Evolutionary conservation across 2,329 filamentous ascomycete genomes (phyloP), one percentile per base, ranked within the genome.

Genomic region (Trichoderma sp.): DNA sequence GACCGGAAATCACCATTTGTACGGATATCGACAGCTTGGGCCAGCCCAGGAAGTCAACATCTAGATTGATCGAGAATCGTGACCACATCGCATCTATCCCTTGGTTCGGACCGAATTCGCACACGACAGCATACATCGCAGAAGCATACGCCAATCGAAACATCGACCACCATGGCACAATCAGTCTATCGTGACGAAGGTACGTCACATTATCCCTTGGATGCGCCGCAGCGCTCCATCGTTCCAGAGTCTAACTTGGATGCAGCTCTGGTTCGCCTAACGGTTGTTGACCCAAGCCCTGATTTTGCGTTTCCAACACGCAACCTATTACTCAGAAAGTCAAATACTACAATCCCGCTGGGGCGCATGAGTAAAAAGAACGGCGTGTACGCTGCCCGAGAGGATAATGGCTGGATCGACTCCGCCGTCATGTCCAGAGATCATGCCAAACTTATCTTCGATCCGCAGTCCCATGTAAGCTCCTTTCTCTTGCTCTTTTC

Each of bases 351-450:
- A 3, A 68, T 80, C 24, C 67, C 75, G 14, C 80, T 86, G 69
- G 84, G 84, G 46, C 78, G 83, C 30, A 81, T 82, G 43, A 84
- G 82, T 71, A 83, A 80, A 74, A 74, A 80, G 68, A 76, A 79
- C 72, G 24, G 71, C 60, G 65, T 58, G 3, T 74, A 79, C 10
- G 72, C 72, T 76, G 82, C 73, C 75, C 79, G 70, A 46, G 71
- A 73, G 5, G 77, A 85, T 72, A 93, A 93, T 77, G 87, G 83
- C 18, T 92, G 84, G 83, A 90, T 92, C 69, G 86, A 92, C 72
- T 90, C 87, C 68, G 87, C 90, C 0, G 90, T 93, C 43, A 90
- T 93, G 83, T 92, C 90, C 28, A 84, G 91, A 55, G 77, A 86
- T 13, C 91, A 93, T 78, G 91, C 90, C 18, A 78, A 85, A 54